These are phyloP conservation scores for Dothistroma septosporum DNA, from an alignment of 2,329 filamentous ascomycete genomes.

Conservation along the genomic window DNA sequence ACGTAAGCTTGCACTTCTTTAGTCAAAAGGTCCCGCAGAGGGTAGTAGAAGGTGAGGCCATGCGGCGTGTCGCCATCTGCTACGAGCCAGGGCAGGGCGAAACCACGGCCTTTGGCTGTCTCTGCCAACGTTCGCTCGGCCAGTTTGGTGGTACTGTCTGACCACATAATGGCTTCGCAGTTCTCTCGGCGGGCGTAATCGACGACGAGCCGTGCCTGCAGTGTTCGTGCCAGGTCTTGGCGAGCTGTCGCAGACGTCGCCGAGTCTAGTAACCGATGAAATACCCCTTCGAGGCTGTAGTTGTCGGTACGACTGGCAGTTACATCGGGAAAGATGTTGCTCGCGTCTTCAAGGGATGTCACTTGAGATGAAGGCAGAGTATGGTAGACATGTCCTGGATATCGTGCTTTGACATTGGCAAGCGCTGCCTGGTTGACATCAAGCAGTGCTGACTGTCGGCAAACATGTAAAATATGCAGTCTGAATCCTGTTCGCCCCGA, in stretches of 20 bases:
- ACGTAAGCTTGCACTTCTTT: constrained; percentile 72
- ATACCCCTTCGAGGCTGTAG: not conserved
- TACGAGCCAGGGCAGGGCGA: constrained; percentile 74
- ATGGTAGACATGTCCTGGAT: constrained; percentile 55
- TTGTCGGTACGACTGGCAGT: not conserved
- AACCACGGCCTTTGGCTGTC: constrained; percentile 86
- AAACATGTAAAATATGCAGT: constrained; percentile 53
- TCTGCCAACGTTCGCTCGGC: constrained; percentile 81
- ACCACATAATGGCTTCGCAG: constrained; percentile 73
- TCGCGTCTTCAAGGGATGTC: constrained; percentile 12
- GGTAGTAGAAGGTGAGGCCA: constrained; percentile 66
- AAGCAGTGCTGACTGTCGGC: constrained; percentile 42
- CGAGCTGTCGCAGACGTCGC: constrained; percentile 61
- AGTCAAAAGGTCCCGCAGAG: constrained; percentile 77
- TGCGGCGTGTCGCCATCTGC: constrained; percentile 65
- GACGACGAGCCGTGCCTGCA: constrained; percentile 69
- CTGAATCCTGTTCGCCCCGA: constrained; percentile 65
- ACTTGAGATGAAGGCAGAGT: constrained; percentile 13
- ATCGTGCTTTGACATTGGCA: constrained; percentile 52
- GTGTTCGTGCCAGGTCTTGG: constrained; percentile 66
- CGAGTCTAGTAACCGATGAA: constrained; percentile 10
- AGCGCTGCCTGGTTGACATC: constrained; percentile 20
- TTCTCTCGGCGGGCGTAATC: constrained; percentile 55
- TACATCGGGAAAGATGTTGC: constrained; percentile 8
- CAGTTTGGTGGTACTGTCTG: constrained; percentile 80